A percentile compares a stretch with the other conserved stretches of the same genome.
These are phyloP conservation scores for Starmerella kuoi DNA, from an alignment of 805 yeast genomes.

Conservation along the genomic window DNA sequence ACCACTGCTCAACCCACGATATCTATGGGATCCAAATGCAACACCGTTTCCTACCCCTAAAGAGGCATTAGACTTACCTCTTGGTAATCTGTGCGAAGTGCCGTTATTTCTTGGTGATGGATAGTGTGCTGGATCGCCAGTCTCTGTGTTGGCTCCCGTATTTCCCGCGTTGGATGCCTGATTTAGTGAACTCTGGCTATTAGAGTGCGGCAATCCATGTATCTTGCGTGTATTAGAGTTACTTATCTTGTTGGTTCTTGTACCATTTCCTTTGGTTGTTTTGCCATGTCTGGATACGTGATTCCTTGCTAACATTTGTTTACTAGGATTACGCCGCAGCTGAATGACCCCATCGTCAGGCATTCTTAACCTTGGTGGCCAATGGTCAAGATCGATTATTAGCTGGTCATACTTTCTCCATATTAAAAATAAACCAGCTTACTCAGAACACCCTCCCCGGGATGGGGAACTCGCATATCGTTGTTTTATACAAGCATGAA, in stretches of 20 bases:
- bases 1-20: conserved; percentile 11
- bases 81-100: not conserved
- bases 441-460: too few species aligned
- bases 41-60: not conserved
- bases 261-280: conserved; percentile 9
- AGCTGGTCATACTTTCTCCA: too few species aligned
- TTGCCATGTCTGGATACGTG: conserved; percentile 11
- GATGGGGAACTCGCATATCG: too few species aligned
- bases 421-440: too few species aligned
- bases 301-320: conserved; percentile 7
- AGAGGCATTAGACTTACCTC: not conserved
- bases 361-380: too few species aligned
- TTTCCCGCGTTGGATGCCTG: not conserved
- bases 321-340: conserved; percentile 14
- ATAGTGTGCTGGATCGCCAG: not conserved
- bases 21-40: conserved; percentile 6
- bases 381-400: too few species aligned
- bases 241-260: conserved; percentile 3
- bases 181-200: conserved; percentile 5
- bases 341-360: conserved; percentile 11
- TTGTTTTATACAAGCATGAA: too few species aligned
- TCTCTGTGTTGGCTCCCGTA: not conserved
- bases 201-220: not conserved
- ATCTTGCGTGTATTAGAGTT: not conserved
- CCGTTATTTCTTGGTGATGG: not conserved